Evolutionary conservation across 2,329 filamentous ascomycete genomes (phyloP), one percentile per base, ranked within the genome.

Genomic region (Cladosporium sp.): DNA sequence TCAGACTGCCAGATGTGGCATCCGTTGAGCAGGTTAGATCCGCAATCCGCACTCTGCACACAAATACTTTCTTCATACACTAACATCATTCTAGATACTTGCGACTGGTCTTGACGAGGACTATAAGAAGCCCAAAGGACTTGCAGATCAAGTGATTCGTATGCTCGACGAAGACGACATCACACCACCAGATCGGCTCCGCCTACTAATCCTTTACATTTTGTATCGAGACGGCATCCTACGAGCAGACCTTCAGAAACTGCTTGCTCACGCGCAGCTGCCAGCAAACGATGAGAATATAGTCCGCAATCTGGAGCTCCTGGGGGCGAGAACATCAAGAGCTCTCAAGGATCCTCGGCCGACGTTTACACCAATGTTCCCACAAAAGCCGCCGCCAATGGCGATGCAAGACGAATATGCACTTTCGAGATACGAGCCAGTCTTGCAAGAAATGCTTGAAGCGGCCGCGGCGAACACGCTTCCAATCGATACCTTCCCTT

Each of bases 101-200:
- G 89, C 92, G 9, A 97, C 94, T 0, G 94, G 94, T 0, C 77
- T 97, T 4, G 94, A 97, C 66, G 93, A 97, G 74, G 92, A 97
- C 68, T 89, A 88, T 68, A 87, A 88, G 67, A 96, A 94, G 71
- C 89, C 93, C 9, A 97, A 95, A 74, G 91, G 95, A 66, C 76
- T 96, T 49, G 85, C 92, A 25, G 90, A 94, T 63, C 86, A 95
- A 62, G 80, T 97, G 15, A 88, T 95, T 28, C 86, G 90, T 19
- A 80, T 96, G n/a, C 75, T 99, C 10, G 94, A 97, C 70, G 91
- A 97, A 66, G 87, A 91, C 13, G 83, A 82, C 24, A 82, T 96
- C 28, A 78, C 78, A 2, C 81, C 83, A 10, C 75, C 85, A 4
- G 93, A 97, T 70, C 85, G 94, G 39, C 76, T 97, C 40, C 88